Evolutionary conservation across 2,329 filamentous ascomycete genomes (phyloP), one percentile per base, ranked within the genome.

Genomic region (Teratosphaeria nubilosa): DNA sequence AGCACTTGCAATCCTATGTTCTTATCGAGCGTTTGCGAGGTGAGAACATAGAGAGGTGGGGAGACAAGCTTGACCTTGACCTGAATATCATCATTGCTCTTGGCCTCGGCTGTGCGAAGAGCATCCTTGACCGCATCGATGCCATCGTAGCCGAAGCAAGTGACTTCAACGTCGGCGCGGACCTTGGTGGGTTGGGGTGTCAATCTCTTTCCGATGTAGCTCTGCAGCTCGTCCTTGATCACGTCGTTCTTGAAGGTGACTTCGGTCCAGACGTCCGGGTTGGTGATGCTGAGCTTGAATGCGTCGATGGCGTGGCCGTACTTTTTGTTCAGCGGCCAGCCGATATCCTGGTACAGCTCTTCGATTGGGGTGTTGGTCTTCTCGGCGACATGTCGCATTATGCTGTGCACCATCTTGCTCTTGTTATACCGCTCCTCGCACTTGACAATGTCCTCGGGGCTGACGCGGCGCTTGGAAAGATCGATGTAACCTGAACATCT

Each of bases 371-470:
- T 88, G 72, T 88, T 86, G 51, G 91, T 95, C 83, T 96, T 96
- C 80, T 99, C 91, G 66, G 94, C 92, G 63, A 99, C 94, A 75
- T 99, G 94, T 74, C 92, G 87, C 89, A 99, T 92, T 76, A 99
- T 96, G 57, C 90, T 95, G 77, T 99, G 94, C 48, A 97, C 94
- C 81, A 96, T 95, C 82, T 99, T 99, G 80, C 90, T 90, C 86
- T 99, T 99, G 84, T 99, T 99, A 83, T 96, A 99, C 68, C 94
- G 86, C 80, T 99, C 94, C 75, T 99, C 94, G 74, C 95, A 99
- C 80, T 96, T 96, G 68, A 96, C 82, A 64, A 97, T 94, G 79
- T 99, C 94, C 75, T 99, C 94, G 51, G 94, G 88, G 51, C 91
- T 96, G 60, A 99, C 94, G 79, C 94, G 88, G 73, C 94, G 91